Percentiles rank a stretch among this genome's conserved stretches.
Conservation (phyloP, 345 rosid species). For the Rhodamnia argentea region DNA sequence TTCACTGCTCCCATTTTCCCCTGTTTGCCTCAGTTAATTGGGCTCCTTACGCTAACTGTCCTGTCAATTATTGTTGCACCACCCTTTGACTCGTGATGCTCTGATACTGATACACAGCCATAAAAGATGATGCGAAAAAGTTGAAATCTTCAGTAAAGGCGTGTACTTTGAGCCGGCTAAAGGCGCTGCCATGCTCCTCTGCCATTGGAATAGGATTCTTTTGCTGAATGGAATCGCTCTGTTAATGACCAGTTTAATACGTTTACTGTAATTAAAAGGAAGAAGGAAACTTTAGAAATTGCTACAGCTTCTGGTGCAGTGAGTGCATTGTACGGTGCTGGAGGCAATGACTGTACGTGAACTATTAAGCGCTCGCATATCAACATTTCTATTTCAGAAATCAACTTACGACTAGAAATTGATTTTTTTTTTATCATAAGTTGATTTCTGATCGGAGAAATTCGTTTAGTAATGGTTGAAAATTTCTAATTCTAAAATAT, state of each 20-base stretch:
- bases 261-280: not conserved
- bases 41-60: not conserved
- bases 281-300: not conserved
- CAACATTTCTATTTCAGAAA: too few relatives aligned
- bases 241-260: too few relatives aligned
- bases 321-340: not conserved
- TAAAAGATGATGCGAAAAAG: not conserved
- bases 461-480: too few relatives aligned
- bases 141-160: not conserved
- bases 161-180: not conserved
- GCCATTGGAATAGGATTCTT: not conserved
- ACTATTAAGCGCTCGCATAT: too few relatives aligned
- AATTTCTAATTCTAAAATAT: too few relatives aligned
- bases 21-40: not conserved
- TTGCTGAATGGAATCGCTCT: not conserved
- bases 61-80: not conserved
- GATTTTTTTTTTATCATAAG: too few relatives aligned
- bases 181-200: not conserved
- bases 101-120: not conserved
- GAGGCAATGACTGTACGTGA: not conserved
- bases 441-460: too few relatives aligned
- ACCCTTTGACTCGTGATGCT: not conserved
- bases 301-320: not conserved
- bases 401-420: too few relatives aligned
- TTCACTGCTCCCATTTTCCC: not conserved